Conservation (phyloP, 345 rosid species). For the Durio zibethinus region DNA sequence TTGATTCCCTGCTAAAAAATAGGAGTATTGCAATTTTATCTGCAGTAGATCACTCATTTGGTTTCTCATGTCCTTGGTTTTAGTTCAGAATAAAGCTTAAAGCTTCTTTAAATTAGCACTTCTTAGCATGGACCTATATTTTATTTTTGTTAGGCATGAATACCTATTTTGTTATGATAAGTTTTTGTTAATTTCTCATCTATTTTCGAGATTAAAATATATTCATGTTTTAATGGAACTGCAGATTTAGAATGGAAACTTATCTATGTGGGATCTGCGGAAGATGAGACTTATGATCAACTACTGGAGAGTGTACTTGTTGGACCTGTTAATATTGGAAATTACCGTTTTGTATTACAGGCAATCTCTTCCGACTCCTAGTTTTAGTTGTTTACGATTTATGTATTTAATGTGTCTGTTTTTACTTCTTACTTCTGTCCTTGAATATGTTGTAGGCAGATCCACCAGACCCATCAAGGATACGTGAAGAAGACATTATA, state of each 20-base stretch:
- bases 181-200: background rate
- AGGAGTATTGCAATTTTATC: background rate
- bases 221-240: background rate
- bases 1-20: background rate
- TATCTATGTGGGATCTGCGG: slow-evolving; percentile 94
- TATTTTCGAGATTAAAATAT: background rate
- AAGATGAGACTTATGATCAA: slow-evolving; percentile 90
- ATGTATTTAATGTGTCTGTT: background rate
- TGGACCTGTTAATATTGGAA: slow-evolving; percentile 91
- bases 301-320: slow-evolving; percentile 83
- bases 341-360: slow-evolving; percentile 85
- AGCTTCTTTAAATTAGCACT: too few relatives aligned
- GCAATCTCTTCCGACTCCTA: slow-evolving; percentile 25
- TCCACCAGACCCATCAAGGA: slow-evolving; percentile 86
- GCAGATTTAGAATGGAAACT: slow-evolving; percentile 97
- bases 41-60: background rate
- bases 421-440: background rate
- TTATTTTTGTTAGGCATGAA: background rate
- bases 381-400: background rate
- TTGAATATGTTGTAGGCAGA: slow-evolving; percentile 54
- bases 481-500: slow-evolving; percentile 73
- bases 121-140: background rate
- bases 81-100: too few relatives aligned
- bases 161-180: background rate
- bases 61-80: background rate